These are phyloP conservation scores for Stellera chamaejasme DNA, from an alignment of 345 rosid species.

Conservation along the genomic window DNA sequence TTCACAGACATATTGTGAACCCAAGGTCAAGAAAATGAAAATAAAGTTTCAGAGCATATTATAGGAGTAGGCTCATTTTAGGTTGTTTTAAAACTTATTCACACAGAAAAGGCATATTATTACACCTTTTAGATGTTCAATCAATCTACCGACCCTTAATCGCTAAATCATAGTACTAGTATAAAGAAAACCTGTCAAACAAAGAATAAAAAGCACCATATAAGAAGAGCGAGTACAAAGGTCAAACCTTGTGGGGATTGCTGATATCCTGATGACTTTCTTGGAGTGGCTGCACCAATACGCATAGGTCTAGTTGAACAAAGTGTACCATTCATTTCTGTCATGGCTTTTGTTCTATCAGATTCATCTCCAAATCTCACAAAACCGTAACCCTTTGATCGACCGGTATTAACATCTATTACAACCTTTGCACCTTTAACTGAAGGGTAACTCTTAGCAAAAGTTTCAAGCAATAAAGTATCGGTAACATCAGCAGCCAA, in stretches of 20 bases:
- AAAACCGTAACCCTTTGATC: constrained; percentile 95
- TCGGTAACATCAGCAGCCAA: constrained; percentile 92
- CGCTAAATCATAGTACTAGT: too few species aligned
- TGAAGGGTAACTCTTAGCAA: constrained; percentile 65
- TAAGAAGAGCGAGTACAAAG: constrained; percentile 8
- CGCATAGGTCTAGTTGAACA: constrained; percentile 97
- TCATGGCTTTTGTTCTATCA: constrained; percentile 80
- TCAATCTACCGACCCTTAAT: too few species aligned
- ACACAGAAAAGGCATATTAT: too few species aligned
- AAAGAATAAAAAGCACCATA: not conserved
- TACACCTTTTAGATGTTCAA: too few species aligned
- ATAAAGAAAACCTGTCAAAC: too few species aligned
- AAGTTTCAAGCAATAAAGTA: constrained; percentile 61
- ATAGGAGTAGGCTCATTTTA: too few species aligned
- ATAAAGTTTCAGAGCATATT: too few species aligned
- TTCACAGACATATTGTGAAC: too few species aligned
- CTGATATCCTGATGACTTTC: constrained; percentile 79
- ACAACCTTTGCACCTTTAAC: constrained; percentile 93
- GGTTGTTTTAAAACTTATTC: too few species aligned
- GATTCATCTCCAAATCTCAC: constrained; percentile 92
- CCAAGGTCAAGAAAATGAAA: too few species aligned
- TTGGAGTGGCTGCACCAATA: constrained; percentile 90
- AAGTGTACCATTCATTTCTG: constrained; percentile 86
- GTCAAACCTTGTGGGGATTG: constrained; percentile 50
- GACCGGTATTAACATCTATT: constrained; percentile 87